Conservation (phyloP, 208 protist species). For the Crithidia bombi region DNA sequence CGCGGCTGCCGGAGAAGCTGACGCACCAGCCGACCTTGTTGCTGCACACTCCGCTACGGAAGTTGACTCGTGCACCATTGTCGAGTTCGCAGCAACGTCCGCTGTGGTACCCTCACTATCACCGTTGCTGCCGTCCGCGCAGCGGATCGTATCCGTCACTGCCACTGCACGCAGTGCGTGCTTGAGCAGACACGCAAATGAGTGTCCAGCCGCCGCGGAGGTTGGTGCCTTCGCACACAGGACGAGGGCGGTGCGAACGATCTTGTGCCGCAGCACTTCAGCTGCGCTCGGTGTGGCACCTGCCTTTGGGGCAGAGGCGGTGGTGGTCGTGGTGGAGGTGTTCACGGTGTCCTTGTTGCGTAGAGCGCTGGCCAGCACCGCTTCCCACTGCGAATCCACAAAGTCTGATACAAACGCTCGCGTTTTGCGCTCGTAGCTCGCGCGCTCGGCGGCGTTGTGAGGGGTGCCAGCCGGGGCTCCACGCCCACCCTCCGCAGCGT, state of each 20-base stretch:
- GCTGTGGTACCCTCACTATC: no score
- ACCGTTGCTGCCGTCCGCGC: neutral
- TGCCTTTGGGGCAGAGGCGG: neutral
- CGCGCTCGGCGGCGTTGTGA: slow-evolving; percentile 13
- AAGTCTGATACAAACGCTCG: slow-evolving; percentile 17
- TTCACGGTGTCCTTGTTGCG: slow-evolving; percentile 1
- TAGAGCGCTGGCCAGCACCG: slow-evolving; percentile 24
- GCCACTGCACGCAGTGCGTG: slow-evolving; percentile 28
- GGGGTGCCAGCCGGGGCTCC: neutral
- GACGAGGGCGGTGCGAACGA: slow-evolving; percentile 32
- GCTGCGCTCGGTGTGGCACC: neutral
- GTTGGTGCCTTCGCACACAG: slow-evolving; percentile 22
- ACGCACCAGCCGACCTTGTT: neutral
- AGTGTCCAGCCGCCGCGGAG: slow-evolving; percentile 28
- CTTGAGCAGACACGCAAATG: slow-evolving; percentile 36
- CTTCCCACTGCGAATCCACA: slow-evolving; percentile 34
- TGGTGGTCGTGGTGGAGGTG: neutral
- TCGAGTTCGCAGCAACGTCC: no score
- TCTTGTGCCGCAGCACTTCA: slow-evolving; percentile 18
- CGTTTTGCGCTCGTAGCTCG: slow-evolving; percentile 33
- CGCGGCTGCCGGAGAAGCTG: neutral
- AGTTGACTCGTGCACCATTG: no score
- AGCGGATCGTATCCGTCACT: slow-evolving; percentile 25
- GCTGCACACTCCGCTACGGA: neutral
- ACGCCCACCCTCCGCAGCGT: no score